Base-by-base conservation (phyloP, 169 alveolate genomes). In the Cystoisospora suis region DNA sequence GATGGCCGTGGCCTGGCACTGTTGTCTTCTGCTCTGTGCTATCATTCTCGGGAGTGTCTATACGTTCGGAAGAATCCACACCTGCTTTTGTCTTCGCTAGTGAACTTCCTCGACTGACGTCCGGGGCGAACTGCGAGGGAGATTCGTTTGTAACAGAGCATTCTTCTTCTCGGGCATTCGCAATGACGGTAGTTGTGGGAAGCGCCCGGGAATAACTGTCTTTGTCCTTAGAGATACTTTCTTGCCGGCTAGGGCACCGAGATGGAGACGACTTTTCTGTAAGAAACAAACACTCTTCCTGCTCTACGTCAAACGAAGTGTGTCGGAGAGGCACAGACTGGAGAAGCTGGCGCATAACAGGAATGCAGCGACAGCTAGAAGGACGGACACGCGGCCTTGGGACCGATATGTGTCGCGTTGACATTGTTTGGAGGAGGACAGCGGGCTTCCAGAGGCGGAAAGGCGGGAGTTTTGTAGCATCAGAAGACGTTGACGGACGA, bases 331-430 rank as follows among this genome's bases (percentile, higher is more conserved):
- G 79, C 29, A 65, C 44, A 4, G 79, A 9, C 38, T 65, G 79
- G 36, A 65, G 79, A 23, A 65, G 79, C 44, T 12, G 29, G 7
- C 79, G 79, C 79, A 65, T 65, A 23, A 65, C 79, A 65, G 79
- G 36, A 23, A 65, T 40, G 29, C 79, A 65, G 36, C 79, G 79
- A 44, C 79, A 65, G 1, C 38, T 65, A 23, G 65, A 23, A 23
- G 23, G 65, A 53, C 65, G 65, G 65, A 53, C 29, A 53, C 65
- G 23, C 65, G 65, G 29, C 29, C 65, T 23, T 15, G 65, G 65
- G 23, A 12, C 12, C 65, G 65, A 53, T 53, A 23, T 53, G 65
- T 53, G 65, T 12, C 29, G 65, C 65, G 29, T 23, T 23, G 12
- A 12, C 65, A 53, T 53, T 53, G 12, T 12, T 53, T 53, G 65